Conservation (phyloP, 768 basidiomycete genomes). For the Serendipita sp. region DNA sequence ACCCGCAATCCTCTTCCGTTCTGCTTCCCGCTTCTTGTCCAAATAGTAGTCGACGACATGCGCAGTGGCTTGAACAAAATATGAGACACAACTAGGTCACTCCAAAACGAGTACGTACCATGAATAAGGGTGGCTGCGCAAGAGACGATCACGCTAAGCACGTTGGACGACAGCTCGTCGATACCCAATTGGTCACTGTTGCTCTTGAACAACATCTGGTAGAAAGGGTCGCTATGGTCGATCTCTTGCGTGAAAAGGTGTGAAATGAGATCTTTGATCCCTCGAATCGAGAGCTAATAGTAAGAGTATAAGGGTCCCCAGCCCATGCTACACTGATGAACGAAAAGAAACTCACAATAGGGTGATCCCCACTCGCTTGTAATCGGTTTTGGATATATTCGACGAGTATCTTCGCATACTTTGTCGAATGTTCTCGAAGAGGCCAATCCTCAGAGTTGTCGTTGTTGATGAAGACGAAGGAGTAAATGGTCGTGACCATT, state of each 20-base stretch:
- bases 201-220: conserved; percentile 9
- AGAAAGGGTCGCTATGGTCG: conserved; percentile 31
- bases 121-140: conserved; percentile 53
- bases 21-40: conserved; percentile 24
- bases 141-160: conserved; percentile 55
- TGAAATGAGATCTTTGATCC: conserved; percentile 36
- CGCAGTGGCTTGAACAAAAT: not conserved
- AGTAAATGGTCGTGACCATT: conserved; percentile 54
- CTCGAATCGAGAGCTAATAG: conserved; percentile 72
- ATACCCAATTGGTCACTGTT: conserved; percentile 19
- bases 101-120: conserved; percentile 29
- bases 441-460: conserved; percentile 43
- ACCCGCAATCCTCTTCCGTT: conserved; percentile 21
- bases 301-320: not conserved
- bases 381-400: conserved; percentile 39
- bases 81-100: not conserved
- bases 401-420: conserved; percentile 36
- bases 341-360: conserved; percentile 19
- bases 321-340: too few species aligned
- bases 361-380: conserved; percentile 23
- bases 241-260: conserved; percentile 63
- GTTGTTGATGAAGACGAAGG: conserved; percentile 62
- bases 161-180: conserved; percentile 48
- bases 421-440: conserved; percentile 33
- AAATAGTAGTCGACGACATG: conserved; percentile 48